These are phyloP conservation scores for Sporothrix phasma DNA, from an alignment of 2,329 filamentous ascomycete genomes.

Conservation along the genomic window DNA sequence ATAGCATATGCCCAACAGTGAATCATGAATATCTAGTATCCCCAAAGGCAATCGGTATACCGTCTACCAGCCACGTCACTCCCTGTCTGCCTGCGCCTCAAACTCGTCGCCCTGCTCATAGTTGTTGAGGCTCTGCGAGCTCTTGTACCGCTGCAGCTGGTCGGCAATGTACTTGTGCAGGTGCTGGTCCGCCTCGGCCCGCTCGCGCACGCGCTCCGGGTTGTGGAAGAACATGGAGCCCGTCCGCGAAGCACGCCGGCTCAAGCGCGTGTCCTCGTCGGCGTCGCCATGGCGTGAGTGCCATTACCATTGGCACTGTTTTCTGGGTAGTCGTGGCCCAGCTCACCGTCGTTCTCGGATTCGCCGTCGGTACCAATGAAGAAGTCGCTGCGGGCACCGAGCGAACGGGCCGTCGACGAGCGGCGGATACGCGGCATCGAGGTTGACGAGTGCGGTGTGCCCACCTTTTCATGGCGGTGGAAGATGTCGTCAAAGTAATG, in stretches of 20 bases:
- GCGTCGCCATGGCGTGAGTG: neutral
- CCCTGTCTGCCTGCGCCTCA: constrained; percentile 30
- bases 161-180: constrained; percentile 74
- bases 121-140: constrained; percentile 35
- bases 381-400: constrained; percentile 76
- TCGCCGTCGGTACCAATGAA: constrained; percentile 30
- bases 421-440: constrained; percentile 51
- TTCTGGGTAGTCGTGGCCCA: constrained; percentile 36
- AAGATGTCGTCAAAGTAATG: constrained; percentile 96
- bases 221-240: constrained; percentile 38
- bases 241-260: constrained; percentile 26
- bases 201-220: constrained; percentile 40
- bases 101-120: constrained; percentile 37
- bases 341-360: constrained; percentile 22
- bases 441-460: constrained; percentile 27
- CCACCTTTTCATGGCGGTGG: constrained; percentile 36
- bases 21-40: neutral
- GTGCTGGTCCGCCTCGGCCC: constrained; percentile 53
- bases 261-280: constrained; percentile 19
- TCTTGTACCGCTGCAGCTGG: constrained; percentile 65
- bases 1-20: neutral
- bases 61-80: neutral
- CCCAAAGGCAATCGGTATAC: neutral
- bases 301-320: constrained; percentile 41
- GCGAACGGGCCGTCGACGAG: constrained; percentile 73